Percentiles rank a stretch among this genome's conserved stretches.
Conservation (phyloP, 2,329 filamentous ascomycete species). For the Monosporascus sp. region DNA sequence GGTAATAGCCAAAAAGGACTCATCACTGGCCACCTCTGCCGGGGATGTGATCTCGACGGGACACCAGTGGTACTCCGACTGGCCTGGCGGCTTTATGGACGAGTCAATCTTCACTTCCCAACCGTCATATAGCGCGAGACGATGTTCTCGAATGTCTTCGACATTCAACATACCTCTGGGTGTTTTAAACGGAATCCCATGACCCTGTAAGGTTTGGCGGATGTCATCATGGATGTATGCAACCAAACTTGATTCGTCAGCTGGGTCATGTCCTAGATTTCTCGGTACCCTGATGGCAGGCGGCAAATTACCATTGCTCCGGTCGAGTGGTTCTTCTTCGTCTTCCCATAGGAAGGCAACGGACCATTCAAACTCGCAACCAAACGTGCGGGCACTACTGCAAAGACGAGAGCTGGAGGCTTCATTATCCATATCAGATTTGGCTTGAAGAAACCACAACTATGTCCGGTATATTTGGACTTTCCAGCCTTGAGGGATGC, state of each 20-base stretch:
- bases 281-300: not conserved
- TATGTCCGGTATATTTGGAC: too few species aligned
- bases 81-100: not conserved
- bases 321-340: not conserved
- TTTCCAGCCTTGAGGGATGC: too few species aligned
- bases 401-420: not conserved
- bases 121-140: not conserved
- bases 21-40: slow-evolving; percentile 3
- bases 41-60: slow-evolving; percentile 9
- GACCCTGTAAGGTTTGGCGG: not conserved
- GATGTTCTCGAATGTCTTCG: not conserved
- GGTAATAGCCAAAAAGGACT: slow-evolving; percentile 5
- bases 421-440: not conserved
- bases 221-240: not conserved
- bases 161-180: too few species aligned
- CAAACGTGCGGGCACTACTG: not conserved
- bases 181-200: not conserved
- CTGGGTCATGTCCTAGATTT: not conserved
- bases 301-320: not conserved
- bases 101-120: not conserved
- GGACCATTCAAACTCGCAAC: not conserved
- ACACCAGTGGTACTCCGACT: slow-evolving; percentile 1
- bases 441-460: too few species aligned
- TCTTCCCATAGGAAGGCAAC: not conserved
- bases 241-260: not conserved